Evolutionary conservation across 768 basidiomycete species (phyloP).

Genomic region (Lentinula lateritia): DNA sequence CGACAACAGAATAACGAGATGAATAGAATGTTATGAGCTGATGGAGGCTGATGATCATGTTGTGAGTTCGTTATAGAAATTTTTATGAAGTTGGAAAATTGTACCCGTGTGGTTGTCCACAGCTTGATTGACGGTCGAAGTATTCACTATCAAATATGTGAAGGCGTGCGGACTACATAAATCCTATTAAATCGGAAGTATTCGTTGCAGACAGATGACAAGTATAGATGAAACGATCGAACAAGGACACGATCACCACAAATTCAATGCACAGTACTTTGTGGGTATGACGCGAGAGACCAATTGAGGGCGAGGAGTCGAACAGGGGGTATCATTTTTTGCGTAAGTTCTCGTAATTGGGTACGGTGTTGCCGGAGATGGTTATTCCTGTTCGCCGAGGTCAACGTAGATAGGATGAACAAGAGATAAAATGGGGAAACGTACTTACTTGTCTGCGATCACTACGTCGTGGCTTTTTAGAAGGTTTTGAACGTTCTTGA

Average conservation of each 20-base stretch:
- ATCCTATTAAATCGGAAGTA: not conserved
- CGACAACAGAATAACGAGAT: not conserved
- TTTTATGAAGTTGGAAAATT: too few species aligned
- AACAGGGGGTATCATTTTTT: constrained; percentile 41
- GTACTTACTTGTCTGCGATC: constrained; percentile 83
- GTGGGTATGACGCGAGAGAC: constrained; percentile 49
- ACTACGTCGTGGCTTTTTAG: constrained; percentile 70
- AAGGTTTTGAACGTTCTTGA: constrained; percentile 63
- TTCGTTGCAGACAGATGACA: not conserved
- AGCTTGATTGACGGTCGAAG: not conserved
- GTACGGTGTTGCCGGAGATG: constrained; percentile 78
- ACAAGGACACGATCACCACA: constrained; percentile 68
- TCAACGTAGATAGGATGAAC: not conserved
- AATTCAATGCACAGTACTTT: constrained; percentile 61
- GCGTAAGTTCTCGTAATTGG: constrained; percentile 53
- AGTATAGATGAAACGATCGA: constrained; percentile 27
- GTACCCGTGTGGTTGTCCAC: not conserved
- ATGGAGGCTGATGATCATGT: not conserved
- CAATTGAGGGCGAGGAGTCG: constrained; percentile 82
- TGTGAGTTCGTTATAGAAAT: not conserved
- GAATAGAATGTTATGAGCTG: not conserved
- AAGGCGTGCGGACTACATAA: not conserved
- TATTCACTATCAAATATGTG: not conserved
- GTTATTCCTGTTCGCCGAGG: constrained; percentile 58
- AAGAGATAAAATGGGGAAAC: not conserved